A percentile compares a stretch with the other conserved stretches of the same genome.
phyloP scores from a whole-genome alignment of 2,329 filamentous ascomycete species.

The Alternaria infectoria region DNA sequence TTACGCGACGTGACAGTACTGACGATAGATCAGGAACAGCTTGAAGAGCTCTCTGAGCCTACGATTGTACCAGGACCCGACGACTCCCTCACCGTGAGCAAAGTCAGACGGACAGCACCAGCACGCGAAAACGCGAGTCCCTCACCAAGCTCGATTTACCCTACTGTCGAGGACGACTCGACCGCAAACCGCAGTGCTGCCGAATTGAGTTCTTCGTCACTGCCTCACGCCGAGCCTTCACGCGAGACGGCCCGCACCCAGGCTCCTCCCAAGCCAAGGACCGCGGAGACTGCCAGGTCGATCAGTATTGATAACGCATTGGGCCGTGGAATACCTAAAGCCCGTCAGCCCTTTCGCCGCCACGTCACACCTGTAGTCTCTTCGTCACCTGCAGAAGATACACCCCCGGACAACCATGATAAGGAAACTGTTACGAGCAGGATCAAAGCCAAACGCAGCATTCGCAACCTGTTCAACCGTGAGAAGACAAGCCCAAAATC shows the following conservation, averaged over 20 bases:
- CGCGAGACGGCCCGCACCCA: neutral
- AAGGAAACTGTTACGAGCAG: neutral
- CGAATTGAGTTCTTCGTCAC: neutral
- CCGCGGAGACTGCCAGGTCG: neutral
- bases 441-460: constrained; percentile 30
- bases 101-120: neutral
- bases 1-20: neutral
- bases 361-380: neutral
- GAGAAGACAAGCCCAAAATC: constrained; percentile 5
- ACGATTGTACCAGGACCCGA: neutral
- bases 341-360: neutral
- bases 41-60: neutral
- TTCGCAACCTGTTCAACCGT: constrained; percentile 34
- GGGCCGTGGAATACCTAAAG: neutral
- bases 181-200: neutral
- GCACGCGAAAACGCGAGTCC: neutral
- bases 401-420: neutral
- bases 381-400: neutral
- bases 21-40: neutral
- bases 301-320: neutral
- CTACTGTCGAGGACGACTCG: neutral
- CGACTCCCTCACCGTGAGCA: neutral
- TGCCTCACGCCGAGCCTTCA: neutral
- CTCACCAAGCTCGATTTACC: neutral
- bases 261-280: neutral